Evolutionary conservation across 345 rosid genomes (phyloP), one percentile per base, ranked within the genome.

Genomic region (Arabis alpina): DNA sequence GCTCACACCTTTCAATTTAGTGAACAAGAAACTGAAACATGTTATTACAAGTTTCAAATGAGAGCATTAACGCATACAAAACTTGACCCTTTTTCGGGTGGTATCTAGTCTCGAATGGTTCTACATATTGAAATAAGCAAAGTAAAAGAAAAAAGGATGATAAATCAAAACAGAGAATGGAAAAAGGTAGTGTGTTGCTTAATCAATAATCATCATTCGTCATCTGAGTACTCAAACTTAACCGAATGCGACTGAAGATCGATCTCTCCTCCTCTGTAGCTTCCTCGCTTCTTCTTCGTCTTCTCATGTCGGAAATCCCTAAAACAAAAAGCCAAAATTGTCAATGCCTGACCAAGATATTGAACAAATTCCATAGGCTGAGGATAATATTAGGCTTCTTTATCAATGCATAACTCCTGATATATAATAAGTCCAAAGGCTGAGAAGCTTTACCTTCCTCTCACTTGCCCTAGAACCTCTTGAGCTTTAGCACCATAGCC

Each of bases 401-500:
- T 59, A 9, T 39, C 8, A 44, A 43, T 16, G 43, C 2, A 0
- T 30, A 62, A 13, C 7, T 53, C 45, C 1, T 41, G 30, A 72
- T 14, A 55, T n/a, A 44, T 39, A 28, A 36, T 8, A 32, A 39
- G 32, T 61, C 19, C 1, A 61, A 34, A 59, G 61, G 48, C 10
- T 23, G 25, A 40, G 37, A 28, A 54, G 64, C 70, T 13, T 50
- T 84, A 95, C 99, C 89, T 94, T 80, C 99, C 99, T 81, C 80
- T 85, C 53, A 95, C 99, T 92, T 87, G 93, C 36, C 96, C 97
- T 37, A 92, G 92, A 80, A 92, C 71, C 78, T 88, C 93, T 78
- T 92, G 92, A 43, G 99, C 98, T 81, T 88, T 95, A 65, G 94
- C 94, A 75, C 99, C 99, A 80, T 87, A 95, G 16, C 98, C 99